These are phyloP conservation scores for Podaxis carcinomalis DNA, from an alignment of 768 basidiomycete genomes.

Conservation along the genomic window DNA sequence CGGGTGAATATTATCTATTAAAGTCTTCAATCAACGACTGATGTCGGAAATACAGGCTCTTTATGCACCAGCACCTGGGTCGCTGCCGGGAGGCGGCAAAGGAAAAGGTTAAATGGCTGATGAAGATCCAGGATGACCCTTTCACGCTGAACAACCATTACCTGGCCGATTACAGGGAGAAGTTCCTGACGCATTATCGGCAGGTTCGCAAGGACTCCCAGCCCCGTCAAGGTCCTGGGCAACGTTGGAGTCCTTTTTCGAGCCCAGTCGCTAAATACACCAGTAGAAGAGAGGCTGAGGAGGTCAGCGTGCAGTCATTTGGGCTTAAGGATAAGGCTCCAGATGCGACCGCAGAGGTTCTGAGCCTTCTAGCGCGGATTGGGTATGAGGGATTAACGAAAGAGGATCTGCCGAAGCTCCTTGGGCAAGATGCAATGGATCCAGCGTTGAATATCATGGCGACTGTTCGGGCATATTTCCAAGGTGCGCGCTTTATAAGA, in stretches of 20 bases:
- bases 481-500: slow-evolving; percentile 41
- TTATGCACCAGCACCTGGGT: slow-evolving; percentile 46
- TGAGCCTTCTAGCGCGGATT: slow-evolving; percentile 14
- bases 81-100: slow-evolving; percentile 34
- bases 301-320: slow-evolving; percentile 19
- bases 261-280: too few relatives aligned
- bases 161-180: slow-evolving; percentile 36
- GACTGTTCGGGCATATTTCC: slow-evolving; percentile 68
- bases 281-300: too few relatives aligned
- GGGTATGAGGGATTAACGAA: slow-evolving; percentile 31
- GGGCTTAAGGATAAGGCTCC: too few relatives aligned
- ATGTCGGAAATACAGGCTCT: slow-evolving; percentile 12
- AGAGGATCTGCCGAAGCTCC: slow-evolving; percentile 43
- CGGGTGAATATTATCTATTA: slow-evolving; percentile 18
- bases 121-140: slow-evolving; percentile 44
- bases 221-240: neutral
- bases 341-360: too few relatives aligned
- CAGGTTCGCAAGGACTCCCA: slow-evolving; percentile 28
- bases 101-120: slow-evolving; percentile 42
- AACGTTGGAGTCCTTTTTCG: too few relatives aligned
- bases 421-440: slow-evolving; percentile 48
- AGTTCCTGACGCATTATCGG: slow-evolving; percentile 45
- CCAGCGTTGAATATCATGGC: slow-evolving; percentile 65
- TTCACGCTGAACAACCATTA: slow-evolving; percentile 52
- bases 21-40: neutral